Evolutionary conservation across 2,329 filamentous ascomycete genomes (phyloP), one percentile per base, ranked within the genome.

Genomic region (Monosporascus cannonballus): DNA sequence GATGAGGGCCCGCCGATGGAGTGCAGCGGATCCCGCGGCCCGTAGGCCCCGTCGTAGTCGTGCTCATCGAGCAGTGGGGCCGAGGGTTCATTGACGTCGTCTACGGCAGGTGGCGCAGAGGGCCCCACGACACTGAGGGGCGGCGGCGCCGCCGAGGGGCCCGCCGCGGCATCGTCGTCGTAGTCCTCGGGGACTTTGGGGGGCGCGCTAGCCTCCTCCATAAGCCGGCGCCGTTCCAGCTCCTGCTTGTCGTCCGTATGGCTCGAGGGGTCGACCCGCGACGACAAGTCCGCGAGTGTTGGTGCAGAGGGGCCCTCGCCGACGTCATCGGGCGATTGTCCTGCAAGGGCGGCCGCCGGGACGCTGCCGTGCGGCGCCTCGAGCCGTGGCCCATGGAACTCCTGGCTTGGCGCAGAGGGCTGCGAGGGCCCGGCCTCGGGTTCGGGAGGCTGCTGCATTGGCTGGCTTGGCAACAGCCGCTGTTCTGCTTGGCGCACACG

Each of bases 381-480:
- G 22, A 46, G 24, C n/a, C 22, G 42, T 46, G 42, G 42, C 42
- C 24, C 25, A 25, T 46, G 42, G 18, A 42, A 20, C 18, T 24
- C 48, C 46, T 56, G 56, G 8, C 50, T 53, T 27, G 58, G 57
- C 11, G 59, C 62, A 4, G 61, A 62, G 53, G 58, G 66, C 30
- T 70, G 70, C 6, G 79, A 80, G 9, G 76, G 72, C 0, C 68
- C 68, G 9, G 69, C 73, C 30, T 69, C 68, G 52, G 68, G 49
- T 52, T 65, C 58, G 15, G 54, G 24, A 47, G 42, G 18, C 18
- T 59, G 58, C 27, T 53, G 75, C 14, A 87, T 80, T 15, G 89
- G 92, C 61, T 85, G 85, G 64, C 91, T 96, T 2, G 93, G 93
- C 22, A 96, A 71, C 5, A 96, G 73, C 47, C 85, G 81, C 59